A percentile compares a stretch with the other conserved stretches of the same genome.
Evolutionary conservation across 2,329 filamentous ascomycete genomes (phyloP).

Genomic region (Kalaharituber pfeilii): DNA sequence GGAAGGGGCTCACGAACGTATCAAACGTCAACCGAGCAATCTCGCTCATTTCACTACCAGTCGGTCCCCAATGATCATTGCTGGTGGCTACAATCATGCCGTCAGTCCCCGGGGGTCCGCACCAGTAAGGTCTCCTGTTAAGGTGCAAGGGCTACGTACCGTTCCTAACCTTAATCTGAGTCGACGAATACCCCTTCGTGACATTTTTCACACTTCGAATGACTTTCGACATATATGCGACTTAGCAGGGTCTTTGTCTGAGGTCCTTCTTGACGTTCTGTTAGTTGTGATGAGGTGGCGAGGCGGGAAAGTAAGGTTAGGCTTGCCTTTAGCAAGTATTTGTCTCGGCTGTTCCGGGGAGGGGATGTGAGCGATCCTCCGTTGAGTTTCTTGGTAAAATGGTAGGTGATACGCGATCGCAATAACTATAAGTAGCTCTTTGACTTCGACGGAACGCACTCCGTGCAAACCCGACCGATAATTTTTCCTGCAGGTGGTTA

Average conservation of each 20-base stretch:
- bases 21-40: constrained; percentile 97
- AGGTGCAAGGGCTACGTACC: constrained; percentile 42
- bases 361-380: neutral
- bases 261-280: neutral
- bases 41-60: constrained; percentile 95
- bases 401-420: neutral
- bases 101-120: constrained; percentile 22
- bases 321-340: no score
- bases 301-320: neutral
- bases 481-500: no score
- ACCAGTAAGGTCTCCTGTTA: constrained; percentile 14
- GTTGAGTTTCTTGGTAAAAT: neutral
- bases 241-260: neutral
- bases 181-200: constrained; percentile 91
- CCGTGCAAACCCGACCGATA: no score
- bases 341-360: neutral
- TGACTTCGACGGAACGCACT: no score
- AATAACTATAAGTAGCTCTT: no score
- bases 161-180: constrained; percentile 97
- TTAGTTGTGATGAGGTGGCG: neutral
- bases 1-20: constrained; percentile 45
- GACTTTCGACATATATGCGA: constrained; percentile 67
- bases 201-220: constrained; percentile 98
- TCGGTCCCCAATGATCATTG: constrained; percentile 97
- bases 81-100: constrained; percentile 56